A percentile compares a stretch with the other conserved stretches of the same genome.
phyloP scores from a whole-genome alignment of 1,139 yeast genomes.

The Nadsonia commutata region DNA sequence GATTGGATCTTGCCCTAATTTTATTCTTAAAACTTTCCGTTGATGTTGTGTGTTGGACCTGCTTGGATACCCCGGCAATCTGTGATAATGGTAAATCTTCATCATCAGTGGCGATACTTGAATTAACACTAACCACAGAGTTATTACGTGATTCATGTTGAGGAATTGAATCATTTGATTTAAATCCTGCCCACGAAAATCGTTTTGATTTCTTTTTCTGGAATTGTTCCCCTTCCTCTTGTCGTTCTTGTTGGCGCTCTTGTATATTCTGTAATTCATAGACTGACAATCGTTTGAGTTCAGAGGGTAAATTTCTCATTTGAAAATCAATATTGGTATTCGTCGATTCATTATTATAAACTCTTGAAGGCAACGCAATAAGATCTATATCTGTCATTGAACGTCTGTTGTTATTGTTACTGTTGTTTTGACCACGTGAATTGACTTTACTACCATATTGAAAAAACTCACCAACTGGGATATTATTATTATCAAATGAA shows the following conservation, averaged over 20 bases:
- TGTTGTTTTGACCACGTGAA: background rate
- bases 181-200: background rate
- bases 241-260: background rate
- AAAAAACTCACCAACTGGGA: no score
- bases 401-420: background rate
- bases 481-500: no score
- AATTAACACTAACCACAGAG: background rate
- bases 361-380: background rate
- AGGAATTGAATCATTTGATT: background rate
- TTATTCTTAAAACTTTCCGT: background rate
- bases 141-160: background rate
- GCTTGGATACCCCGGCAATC: no score
- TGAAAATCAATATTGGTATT: background rate
- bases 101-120: background rate
- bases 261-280: background rate
- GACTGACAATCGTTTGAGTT: background rate
- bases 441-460: background rate
- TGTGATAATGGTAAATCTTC: background rate
- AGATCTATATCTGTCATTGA: background rate
- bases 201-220: background rate
- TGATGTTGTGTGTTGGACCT: background rate
- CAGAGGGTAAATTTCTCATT: background rate
- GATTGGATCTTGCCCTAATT: background rate
- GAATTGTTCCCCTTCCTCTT: background rate
- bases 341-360: background rate